A percentile compares a stretch with the other conserved stretches of the same genome.
These are phyloP conservation scores for Aegilops tauschii DNA, from an alignment of 176 grass and related monocot genomes.

Conservation along the genomic window DNA sequence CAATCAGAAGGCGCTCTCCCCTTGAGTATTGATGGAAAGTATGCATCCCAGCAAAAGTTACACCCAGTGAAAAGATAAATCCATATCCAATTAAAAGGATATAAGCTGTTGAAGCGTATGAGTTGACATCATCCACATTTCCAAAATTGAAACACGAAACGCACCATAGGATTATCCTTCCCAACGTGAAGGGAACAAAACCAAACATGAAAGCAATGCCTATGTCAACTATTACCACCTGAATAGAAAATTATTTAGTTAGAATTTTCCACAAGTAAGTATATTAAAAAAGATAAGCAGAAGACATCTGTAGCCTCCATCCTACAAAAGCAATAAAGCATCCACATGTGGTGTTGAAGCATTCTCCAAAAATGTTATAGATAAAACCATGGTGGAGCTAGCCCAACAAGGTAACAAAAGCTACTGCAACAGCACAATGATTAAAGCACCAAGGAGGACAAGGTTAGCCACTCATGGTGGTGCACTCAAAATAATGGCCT, in stretches of 20 bases:
- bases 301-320: neutral
- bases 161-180: slow-evolving; percentile 32
- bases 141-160: neutral
- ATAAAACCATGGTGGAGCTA: neutral
- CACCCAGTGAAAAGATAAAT: slow-evolving; percentile 13
- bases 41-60: slow-evolving; percentile 18
- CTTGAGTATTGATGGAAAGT: slow-evolving; percentile 27
- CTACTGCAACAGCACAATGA: neutral
- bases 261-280: neutral
- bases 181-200: slow-evolving; percentile 43
- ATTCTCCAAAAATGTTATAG: neutral
- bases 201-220: slow-evolving; percentile 28
- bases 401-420: neutral
- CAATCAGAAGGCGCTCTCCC: slow-evolving; percentile 14
- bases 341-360: neutral
- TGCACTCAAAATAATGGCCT: neutral
- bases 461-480: neutral
- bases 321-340: neutral
- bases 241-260: neutral
- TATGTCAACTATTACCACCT: slow-evolving; percentile 36
- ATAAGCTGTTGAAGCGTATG: slow-evolving; percentile 25
- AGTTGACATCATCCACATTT: slow-evolving; percentile 1
- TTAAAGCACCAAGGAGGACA: neutral
- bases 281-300: neutral
- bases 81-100: slow-evolving; percentile 35